Evolutionary conservation across 805 yeast species (phyloP).

Genomic region (Myxozyma sirexii): DNA sequence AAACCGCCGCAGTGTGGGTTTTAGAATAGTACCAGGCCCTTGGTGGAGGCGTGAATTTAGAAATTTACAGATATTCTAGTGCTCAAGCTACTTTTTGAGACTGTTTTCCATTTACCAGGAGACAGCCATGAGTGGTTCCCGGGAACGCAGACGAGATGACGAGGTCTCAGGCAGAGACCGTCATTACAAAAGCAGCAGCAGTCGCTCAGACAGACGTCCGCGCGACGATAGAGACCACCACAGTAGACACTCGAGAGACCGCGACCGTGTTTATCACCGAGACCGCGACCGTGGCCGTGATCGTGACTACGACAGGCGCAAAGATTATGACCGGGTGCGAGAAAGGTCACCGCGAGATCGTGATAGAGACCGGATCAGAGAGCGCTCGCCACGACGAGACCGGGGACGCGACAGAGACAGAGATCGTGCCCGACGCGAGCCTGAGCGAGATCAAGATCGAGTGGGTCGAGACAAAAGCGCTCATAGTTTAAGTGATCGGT

Average conservation of each 20-base stretch:
- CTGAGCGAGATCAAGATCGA: constrained; percentile 26
- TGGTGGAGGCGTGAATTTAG: too few species aligned
- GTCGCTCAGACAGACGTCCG: constrained; percentile 21
- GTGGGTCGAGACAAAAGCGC: not conserved
- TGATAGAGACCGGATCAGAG: not conserved
- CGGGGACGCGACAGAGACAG: constrained; percentile 25
- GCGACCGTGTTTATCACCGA: constrained; percentile 17
- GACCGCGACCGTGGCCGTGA: constrained; percentile 11
- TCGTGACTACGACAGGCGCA: constrained; percentile 15
- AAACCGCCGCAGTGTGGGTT: not conserved
- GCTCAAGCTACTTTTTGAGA: not conserved
- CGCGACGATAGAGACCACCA: constrained; percentile 21
- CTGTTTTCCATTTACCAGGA: not conserved
- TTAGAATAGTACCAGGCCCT: not conserved
- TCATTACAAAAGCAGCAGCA: not conserved
- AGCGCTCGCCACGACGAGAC: constrained; percentile 1
- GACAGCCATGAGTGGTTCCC: not conserved
- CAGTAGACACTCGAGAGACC: constrained; percentile 13
- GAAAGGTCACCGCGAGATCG: constrained; percentile 14
- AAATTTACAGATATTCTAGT: too few species aligned
- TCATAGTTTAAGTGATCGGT: not conserved
- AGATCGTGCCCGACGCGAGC: constrained; percentile 7
- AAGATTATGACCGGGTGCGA: constrained; percentile 16
- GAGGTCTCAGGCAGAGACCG: constrained; percentile 19
- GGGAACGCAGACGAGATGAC: constrained; percentile 14